Percentiles rank a stretch among this genome's conserved stretches.
Evolutionary conservation across 164 flowering plant species (phyloP).

Genomic region (Kingdonia uniflora): DNA sequence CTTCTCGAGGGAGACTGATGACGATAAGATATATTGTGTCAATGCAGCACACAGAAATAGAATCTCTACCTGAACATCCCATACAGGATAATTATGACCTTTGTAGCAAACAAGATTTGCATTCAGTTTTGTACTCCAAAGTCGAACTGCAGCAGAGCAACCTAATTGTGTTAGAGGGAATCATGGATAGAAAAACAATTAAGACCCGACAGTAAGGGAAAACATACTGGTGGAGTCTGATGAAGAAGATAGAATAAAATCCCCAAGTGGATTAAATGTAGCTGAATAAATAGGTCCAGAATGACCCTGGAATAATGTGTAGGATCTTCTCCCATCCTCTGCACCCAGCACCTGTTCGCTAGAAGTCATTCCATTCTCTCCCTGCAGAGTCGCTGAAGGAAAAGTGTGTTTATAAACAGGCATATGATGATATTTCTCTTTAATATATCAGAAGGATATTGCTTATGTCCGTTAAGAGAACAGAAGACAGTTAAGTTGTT

Average conservation of each 20-base stretch:
- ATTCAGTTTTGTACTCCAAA: conserved; percentile 93
- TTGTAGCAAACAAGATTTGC: conserved; percentile 98
- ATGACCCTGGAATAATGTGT: conserved; percentile 84
- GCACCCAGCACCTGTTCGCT: conserved; percentile 33
- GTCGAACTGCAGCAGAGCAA: conserved; percentile 53
- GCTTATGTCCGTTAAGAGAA: too few species aligned
- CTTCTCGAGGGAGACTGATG: too few species aligned
- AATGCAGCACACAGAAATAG: not conserved
- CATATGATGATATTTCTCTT: too few species aligned
- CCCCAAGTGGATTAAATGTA: conserved; percentile 84
- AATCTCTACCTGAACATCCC: conserved; percentile 92
- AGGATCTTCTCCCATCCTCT: conserved; percentile 55
- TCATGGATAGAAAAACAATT: not conserved
- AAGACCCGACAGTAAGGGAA: conserved; percentile 3
- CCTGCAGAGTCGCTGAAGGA: conserved; percentile 52
- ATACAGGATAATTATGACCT: conserved; percentile 98
- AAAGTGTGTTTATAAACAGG: too few species aligned
- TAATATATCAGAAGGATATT: too few species aligned
- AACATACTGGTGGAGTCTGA: conserved; percentile 82
- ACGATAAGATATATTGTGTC: not conserved
- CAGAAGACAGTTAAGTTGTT: too few species aligned
- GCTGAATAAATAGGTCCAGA: conserved; percentile 93
- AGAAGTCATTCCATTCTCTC: conserved; percentile 46
- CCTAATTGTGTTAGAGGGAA: not conserved
- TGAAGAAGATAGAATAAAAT: conserved; percentile 86